A percentile compares a stretch with the other conserved stretches of the same genome.
Conservation (phyloP, 306 rosid species). For the Morella rubra region DNA sequence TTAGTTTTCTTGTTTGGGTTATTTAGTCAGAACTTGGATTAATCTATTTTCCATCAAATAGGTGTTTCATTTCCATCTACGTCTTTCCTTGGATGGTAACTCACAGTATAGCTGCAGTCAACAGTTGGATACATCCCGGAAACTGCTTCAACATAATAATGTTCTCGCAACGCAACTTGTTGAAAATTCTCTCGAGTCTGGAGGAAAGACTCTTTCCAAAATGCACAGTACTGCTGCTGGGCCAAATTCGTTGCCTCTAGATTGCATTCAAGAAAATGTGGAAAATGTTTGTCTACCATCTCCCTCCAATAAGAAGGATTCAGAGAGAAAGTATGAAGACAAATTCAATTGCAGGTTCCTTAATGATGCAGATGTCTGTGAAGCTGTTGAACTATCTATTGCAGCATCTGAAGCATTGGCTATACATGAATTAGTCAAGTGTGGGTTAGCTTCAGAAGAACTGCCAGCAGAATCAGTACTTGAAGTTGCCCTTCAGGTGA, state of each 20-base stretch:
- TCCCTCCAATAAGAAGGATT: conserved; percentile 33
- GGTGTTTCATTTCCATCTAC: conserved; percentile 65
- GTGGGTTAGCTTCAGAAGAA: conserved; percentile 42
- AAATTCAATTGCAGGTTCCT: conserved; percentile 30
- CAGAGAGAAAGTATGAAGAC: conserved; percentile 34
- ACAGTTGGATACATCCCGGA: conserved; percentile 45
- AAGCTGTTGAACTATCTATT: conserved; percentile 71
- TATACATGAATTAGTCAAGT: conserved; percentile 61
- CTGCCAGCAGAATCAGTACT: conserved; percentile 48
- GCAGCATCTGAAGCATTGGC: conserved; percentile 91
- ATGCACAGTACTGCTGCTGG: conserved; percentile 29
- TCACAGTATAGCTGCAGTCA: conserved; percentile 43
- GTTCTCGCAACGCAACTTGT: conserved; percentile 31
- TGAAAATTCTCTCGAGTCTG: conserved; percentile 36
- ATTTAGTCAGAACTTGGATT: conserved; percentile 17
- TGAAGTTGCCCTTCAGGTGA: conserved; percentile 76
- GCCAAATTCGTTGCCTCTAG: conserved; percentile 23
- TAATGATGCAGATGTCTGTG: conserved; percentile 44
- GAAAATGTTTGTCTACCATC: conserved; percentile 32
- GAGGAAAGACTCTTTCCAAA: conserved; percentile 34
- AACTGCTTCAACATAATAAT: conserved; percentile 30
- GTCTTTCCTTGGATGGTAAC: conserved; percentile 57
- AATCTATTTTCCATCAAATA: conserved; percentile 33
- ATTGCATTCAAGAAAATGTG: conserved; percentile 31
- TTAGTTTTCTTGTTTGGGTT: neutral